phyloP scores from a whole-genome alignment of 495 filamentous ascomycete species.

The Clohesyomyces aquaticus region DNA sequence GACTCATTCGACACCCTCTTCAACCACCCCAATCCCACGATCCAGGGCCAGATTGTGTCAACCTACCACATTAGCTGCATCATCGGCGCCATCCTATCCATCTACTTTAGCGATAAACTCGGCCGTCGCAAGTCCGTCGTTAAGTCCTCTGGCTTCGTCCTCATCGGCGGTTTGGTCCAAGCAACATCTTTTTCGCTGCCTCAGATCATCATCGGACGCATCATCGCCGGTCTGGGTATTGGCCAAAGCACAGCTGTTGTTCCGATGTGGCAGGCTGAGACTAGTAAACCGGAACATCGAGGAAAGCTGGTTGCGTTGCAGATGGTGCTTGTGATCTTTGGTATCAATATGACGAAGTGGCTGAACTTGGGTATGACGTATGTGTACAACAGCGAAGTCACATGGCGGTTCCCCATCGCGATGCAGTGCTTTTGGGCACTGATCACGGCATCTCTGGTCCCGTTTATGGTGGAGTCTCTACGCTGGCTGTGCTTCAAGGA shows the following conservation, averaged over 20 bases:
- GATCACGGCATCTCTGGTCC: conserved; percentile 5
- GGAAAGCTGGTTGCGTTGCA: neutral
- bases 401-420: conserved; percentile 33
- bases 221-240: neutral
- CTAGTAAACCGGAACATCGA: neutral
- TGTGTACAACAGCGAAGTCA: too few relatives aligned
- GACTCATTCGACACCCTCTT: conserved; percentile 40
- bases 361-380: too few relatives aligned
- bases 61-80: too few relatives aligned
- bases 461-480: conserved; percentile 32
- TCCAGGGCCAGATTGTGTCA: conserved; percentile 17
- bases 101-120: too few relatives aligned
- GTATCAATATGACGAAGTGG: conserved; percentile 14
- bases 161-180: conserved; percentile 48
- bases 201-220: neutral
- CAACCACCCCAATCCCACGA: conserved; percentile 48
- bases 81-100: too few relatives aligned
- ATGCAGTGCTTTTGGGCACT: conserved; percentile 24
- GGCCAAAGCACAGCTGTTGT: neutral
- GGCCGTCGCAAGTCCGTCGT: conserved; percentile 41
- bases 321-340: neutral
- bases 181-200: neutral
- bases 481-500: conserved; percentile 38
- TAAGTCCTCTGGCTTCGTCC: conserved; percentile 51
- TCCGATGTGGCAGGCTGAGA: neutral